A percentile compares a stretch with the other conserved stretches of the same genome.
These are phyloP conservation scores for Alternaria gaisen DNA, from an alignment of 2,329 filamentous ascomycete genomes.

Conservation along the genomic window DNA sequence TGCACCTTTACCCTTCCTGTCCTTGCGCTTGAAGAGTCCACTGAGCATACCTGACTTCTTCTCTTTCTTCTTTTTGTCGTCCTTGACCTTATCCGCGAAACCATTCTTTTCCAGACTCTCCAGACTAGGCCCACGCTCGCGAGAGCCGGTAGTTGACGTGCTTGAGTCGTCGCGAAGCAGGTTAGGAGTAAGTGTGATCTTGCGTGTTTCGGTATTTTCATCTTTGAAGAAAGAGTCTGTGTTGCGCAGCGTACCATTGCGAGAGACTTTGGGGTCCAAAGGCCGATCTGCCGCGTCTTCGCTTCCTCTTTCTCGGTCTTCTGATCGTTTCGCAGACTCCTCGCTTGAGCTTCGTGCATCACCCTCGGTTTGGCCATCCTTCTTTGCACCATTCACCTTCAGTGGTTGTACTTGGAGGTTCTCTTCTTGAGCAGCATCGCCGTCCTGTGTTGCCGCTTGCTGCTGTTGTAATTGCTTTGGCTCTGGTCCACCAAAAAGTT, in stretches of 20 bases:
- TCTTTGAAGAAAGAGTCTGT: slow-evolving; percentile 98
- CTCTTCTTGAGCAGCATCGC: slow-evolving; percentile 55
- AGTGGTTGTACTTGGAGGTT: slow-evolving; percentile 49
- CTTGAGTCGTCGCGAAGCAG: slow-evolving; percentile 81
- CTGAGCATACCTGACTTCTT: slow-evolving; percentile 78
- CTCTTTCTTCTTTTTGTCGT: slow-evolving; percentile 77
- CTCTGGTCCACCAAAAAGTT: slow-evolving; percentile 49
- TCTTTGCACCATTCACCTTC: slow-evolving; percentile 47
- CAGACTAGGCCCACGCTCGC: slow-evolving; percentile 70
- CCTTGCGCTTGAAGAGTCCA: slow-evolving; percentile 72
- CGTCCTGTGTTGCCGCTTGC: slow-evolving; percentile 33
- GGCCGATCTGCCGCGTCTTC: slow-evolving; percentile 71
- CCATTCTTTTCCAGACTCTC: slow-evolving; percentile 78
- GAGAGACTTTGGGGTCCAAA: slow-evolving; percentile 61
- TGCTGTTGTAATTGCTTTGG: slow-evolving; percentile 40
- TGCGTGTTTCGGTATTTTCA: slow-evolving; percentile 92
- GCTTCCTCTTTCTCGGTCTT: slow-evolving; percentile 63
- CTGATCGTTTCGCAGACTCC: slow-evolving; percentile 53
- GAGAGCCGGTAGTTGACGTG: slow-evolving; percentile 47
- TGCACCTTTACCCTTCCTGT: slow-evolving; percentile 61
- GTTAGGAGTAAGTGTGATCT: slow-evolving; percentile 95
- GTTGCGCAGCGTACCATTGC: slow-evolving; percentile 87
- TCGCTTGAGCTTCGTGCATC: slow-evolving; percentile 44
- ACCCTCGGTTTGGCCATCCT: slow-evolving; percentile 35
- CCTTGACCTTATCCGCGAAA: slow-evolving; percentile 68